Percentiles rank a stretch among this genome's conserved stretches.
Conservation (phyloP, 2,329 filamentous ascomycete genomes). For the Ophiocordyceps camponoti-saundersi region DNA sequence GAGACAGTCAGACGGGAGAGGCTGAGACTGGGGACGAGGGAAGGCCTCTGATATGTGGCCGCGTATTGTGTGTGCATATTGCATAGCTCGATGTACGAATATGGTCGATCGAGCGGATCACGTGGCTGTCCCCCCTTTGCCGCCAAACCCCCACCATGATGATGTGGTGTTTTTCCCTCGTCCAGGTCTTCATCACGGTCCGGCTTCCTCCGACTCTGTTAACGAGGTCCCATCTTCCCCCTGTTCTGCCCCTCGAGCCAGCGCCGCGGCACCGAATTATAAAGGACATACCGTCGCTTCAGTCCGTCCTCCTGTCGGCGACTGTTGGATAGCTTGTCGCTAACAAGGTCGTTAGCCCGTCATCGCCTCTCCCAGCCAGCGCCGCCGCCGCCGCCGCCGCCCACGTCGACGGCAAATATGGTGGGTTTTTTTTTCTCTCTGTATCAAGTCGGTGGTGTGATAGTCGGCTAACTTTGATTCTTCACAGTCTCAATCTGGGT, state of each 20-base stretch:
- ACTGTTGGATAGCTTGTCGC: conserved; percentile 3
- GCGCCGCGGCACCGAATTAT: too few relatives aligned
- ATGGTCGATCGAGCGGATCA: conserved; percentile 10
- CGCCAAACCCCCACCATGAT: conserved; percentile 11
- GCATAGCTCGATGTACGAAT: neutral
- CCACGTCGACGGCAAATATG: conserved; percentile 20
- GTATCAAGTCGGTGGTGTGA: neutral
- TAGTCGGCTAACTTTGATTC: neutral
- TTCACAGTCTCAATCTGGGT: conserved; percentile 51
- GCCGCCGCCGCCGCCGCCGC: conserved; percentile 5
- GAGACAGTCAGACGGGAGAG: neutral
- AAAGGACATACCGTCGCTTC: too few relatives aligned
- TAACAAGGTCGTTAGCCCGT: conserved; percentile 9
- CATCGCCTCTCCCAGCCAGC: conserved; percentile 9
- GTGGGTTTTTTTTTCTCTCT: conserved; percentile 14
- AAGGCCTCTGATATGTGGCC: conserved; percentile 4
- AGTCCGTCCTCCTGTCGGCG: too few relatives aligned
- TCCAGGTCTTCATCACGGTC: conserved; percentile 8
- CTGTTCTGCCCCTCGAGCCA: neutral
- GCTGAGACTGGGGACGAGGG: neutral
- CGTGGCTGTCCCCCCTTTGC: conserved; percentile 10
- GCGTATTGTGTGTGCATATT: too few relatives aligned
- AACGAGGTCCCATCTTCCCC: neutral
- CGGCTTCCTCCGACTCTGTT: conserved; percentile 4
- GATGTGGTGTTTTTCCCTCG: conserved; percentile 13